A percentile compares a stretch with the other conserved stretches of the same genome.
Conservation (phyloP, 2,329 filamentous ascomycete species). For the Epichloe baconii region DNA sequence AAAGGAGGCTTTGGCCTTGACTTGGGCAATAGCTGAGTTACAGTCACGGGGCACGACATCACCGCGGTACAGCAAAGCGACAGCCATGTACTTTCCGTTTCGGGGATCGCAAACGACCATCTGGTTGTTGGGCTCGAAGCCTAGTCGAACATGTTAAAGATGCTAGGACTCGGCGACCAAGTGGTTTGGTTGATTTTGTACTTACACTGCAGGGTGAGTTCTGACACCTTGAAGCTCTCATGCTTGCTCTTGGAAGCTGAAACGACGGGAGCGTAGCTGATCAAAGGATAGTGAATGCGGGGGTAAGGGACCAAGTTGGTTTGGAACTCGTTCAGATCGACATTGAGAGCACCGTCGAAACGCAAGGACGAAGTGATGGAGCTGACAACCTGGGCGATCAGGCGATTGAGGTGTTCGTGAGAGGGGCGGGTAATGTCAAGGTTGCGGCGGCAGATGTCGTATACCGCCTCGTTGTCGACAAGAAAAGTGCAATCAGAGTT, state of each 20-base stretch:
- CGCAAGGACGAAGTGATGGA: conserved; percentile 61
- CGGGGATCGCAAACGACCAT: conserved; percentile 65
- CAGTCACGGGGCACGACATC: conserved; percentile 60
- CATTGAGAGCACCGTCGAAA: conserved; percentile 60
- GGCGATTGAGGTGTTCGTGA: conserved; percentile 59
- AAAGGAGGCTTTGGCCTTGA: conserved; percentile 61
- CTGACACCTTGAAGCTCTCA: conserved; percentile 77
- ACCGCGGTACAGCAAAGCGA: conserved; percentile 58
- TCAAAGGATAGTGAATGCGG: conserved; percentile 61
- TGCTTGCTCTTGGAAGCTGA: conserved; percentile 66
- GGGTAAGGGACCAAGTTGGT: conserved; percentile 64
- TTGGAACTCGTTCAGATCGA: conserved; percentile 67
- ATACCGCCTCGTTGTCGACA: conserved; percentile 63
- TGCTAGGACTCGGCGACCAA: background rate
- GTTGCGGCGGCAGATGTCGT: conserved; percentile 62
- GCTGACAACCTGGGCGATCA: conserved; percentile 63
- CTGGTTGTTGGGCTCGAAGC: conserved; percentile 68
- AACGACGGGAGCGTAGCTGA: conserved; percentile 60
- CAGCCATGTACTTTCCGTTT: conserved; percentile 67
- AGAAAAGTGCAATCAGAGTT: conserved; percentile 71
- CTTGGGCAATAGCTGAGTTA: conserved; percentile 49
- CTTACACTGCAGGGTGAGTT: conserved; percentile 62
- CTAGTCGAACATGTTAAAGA: conserved; percentile 26
- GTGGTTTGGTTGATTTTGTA: conserved; percentile 7
- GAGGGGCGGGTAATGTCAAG: conserved; percentile 55